Base-by-base conservation (phyloP, 2,329 filamentous ascomycete genomes). In the Ceratocystis eucalypticola region DNA sequence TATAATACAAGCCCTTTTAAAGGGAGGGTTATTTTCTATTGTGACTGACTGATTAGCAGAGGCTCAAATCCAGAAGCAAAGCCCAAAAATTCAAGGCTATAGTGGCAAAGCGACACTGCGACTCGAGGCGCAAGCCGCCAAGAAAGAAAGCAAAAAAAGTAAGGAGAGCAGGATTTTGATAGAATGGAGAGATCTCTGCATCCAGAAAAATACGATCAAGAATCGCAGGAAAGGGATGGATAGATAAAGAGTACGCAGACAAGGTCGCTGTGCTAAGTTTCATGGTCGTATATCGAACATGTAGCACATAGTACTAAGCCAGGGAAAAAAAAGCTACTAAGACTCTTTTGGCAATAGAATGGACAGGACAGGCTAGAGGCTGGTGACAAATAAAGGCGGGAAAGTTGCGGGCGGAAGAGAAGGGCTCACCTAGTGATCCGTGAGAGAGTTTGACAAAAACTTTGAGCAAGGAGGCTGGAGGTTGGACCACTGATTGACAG, bases 401-500 rank as follows among this genome's bases (percentile, higher is more conserved):
- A 59, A 37, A 59, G 53, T n/a, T 30, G 28, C 53, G 53, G 53
- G 28, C 28, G 53, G 53, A 33, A 59, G 53, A 30, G 53, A 30
- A 17, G 53, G 28, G 53, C 53, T 59, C 53, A 59, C 53, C 22
- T n/a, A 3, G 53, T 59, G 53, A 33, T 59, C 53, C 25, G 53
- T 59, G 53, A n/a, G 15, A 30, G 28, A 33, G 25, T 59, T 59
- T 59, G 28, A 59, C 53, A 59, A 59, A 59, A 59, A 59, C 25
- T 30, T 59, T 37, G 53, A 53, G 20, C 48, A 8, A 33, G 37
- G 53, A 33, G 25, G 28, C 33, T 20, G 25, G 53, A 59, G 53
- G 25, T 33, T 59, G 25, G 53, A 33, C 53, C 53, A 59, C 15
- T 59, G 53, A 37, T 33, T 59, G 53, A 59, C 53, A 33, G 25